phyloP scores from a whole-genome alignment of 768 basidiomycete species.

The Pulveroboletus ravenelii region DNA sequence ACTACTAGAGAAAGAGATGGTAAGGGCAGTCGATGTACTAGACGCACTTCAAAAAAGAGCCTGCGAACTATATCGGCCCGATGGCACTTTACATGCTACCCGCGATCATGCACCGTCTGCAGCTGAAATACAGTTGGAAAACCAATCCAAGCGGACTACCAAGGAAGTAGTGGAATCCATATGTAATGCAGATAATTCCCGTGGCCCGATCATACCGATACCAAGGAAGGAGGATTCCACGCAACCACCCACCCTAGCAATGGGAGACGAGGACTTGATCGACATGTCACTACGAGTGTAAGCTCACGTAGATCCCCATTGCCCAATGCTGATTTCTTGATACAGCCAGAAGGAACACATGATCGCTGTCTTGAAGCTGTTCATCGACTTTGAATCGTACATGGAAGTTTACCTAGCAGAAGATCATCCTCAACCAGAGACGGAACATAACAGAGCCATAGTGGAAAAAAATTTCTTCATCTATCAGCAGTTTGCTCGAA shows the following conservation, averaged over 20 bases:
- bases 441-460: not conserved
- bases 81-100: constrained; percentile 3
- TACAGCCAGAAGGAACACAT: constrained; percentile 8
- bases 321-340: not conserved
- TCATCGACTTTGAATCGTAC: constrained; percentile 5
- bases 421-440: not conserved
- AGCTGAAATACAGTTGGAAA: not conserved
- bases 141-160: not conserved
- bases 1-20: constrained; percentile 28
- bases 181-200: not conserved
- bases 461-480: not conserved
- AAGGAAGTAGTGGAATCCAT: not conserved
- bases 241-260: not conserved
- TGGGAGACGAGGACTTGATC: constrained; percentile 18
- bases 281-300: constrained; percentile 9
- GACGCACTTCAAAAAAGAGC: constrained; percentile 19
- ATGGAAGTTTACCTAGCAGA: not conserved
- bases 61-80: constrained; percentile 10
- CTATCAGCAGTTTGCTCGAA: constrained; percentile 24
- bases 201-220: not conserved
- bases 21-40: constrained; percentile 16
- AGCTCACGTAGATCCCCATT: not conserved
- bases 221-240: not conserved
- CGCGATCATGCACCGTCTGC: not conserved
- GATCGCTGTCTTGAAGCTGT: not conserved